Evolutionary conservation across 192 early-diverging fungal species (phyloP).

Genomic region (Phlyctochytrium arcticum): DNA sequence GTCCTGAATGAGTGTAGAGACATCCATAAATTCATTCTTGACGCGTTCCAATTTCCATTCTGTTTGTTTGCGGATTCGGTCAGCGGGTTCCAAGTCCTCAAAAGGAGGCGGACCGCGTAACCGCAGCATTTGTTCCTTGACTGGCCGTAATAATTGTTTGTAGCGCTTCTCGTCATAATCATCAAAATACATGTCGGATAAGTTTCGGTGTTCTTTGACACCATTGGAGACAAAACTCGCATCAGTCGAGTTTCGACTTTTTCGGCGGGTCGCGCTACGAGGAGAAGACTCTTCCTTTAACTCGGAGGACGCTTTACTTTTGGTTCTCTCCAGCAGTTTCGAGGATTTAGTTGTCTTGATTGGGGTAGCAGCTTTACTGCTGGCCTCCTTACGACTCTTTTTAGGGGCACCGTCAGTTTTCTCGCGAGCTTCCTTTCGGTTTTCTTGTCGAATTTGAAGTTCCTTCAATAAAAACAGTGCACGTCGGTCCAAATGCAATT

Average conservation of each 20-base stretch:
- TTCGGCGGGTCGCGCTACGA: not conserved
- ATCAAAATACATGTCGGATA: not conserved
- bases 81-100: not conserved
- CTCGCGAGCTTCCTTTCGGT: not conserved
- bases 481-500: slow-evolving; percentile 79
- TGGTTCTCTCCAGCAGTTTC: not conserved
- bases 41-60: not conserved
- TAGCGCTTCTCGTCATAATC: not conserved
- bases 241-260: not conserved
- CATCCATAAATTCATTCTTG: not conserved
- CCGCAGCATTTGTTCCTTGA: not conserved
- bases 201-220: not conserved
- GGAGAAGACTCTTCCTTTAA: not conserved
- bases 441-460: slow-evolving; percentile 27
- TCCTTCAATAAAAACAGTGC: slow-evolving; percentile 89
- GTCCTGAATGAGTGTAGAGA: not conserved
- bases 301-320: not conserved
- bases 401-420: not conserved
- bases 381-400: not conserved
- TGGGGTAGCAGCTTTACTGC: not conserved
- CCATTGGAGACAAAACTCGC: too few relatives aligned
- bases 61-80: not conserved
- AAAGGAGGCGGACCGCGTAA: not conserved
- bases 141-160: not conserved
- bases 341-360: not conserved